Conservation (phyloP, 2,329 filamentous ascomycete species). For the Bipolaris sorokiniana region DNA sequence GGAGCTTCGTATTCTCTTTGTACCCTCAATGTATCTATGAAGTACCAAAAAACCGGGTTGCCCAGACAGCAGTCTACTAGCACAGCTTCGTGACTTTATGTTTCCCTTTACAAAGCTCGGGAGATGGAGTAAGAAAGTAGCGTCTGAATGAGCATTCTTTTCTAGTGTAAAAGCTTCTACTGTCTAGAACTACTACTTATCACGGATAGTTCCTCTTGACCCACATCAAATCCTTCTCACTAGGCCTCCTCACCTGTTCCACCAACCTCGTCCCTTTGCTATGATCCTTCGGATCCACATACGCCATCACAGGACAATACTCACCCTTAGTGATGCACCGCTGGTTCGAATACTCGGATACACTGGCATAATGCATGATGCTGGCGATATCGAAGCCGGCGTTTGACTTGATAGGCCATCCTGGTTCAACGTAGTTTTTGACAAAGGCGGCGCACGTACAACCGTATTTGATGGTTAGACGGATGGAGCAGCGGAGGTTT, state of each 20-base stretch:
- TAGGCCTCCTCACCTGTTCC: conserved; percentile 8
- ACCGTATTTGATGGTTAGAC: not conserved
- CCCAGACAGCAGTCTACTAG: too few relatives aligned
- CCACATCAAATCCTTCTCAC: conserved; percentile 4
- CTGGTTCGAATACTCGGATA: not conserved
- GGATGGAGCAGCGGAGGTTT: not conserved
- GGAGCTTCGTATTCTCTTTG: too few relatives aligned
- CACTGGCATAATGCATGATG: conserved; percentile 8
- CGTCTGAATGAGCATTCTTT: not conserved
- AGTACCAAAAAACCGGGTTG: too few relatives aligned
- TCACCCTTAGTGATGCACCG: not conserved
- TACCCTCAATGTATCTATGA: too few relatives aligned
- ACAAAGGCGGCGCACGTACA: not conserved
- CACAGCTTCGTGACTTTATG: too few relatives aligned
- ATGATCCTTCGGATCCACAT: not conserved
- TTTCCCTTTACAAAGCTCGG: not conserved
- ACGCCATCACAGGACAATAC: not conserved
- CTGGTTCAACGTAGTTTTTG: not conserved
- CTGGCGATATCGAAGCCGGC: not conserved
- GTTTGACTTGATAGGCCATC: not conserved
- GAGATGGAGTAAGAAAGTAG: too few relatives aligned
- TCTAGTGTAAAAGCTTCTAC: not conserved
- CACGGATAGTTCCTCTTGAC: conserved; percentile 1
- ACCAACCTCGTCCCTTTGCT: not conserved
- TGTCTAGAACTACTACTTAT: not conserved